phyloP scores from a whole-genome alignment of 2,329 filamentous ascomycete species.

The Hansfordia pulvinata region DNA sequence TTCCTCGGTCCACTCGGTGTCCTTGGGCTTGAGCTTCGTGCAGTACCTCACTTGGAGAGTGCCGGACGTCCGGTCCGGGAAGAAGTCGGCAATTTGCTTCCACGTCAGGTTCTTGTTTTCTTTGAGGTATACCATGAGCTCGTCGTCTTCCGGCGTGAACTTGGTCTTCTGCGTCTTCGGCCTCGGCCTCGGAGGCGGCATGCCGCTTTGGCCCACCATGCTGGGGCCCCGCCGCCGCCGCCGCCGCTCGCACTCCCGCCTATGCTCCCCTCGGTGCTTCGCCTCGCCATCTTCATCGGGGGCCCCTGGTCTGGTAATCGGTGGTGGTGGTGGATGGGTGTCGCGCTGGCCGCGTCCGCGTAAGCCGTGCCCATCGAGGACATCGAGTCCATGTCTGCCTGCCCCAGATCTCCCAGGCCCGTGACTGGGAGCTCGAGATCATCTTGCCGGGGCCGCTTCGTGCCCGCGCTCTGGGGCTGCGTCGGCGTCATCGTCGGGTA shows the following conservation, averaged over 20 bases:
- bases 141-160: conserved; percentile 86
- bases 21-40: conserved; percentile 89
- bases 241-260: conserved; percentile 21
- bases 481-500: conserved; percentile 34
- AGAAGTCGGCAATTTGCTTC: conserved; percentile 97
- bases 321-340: conserved; percentile 66
- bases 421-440: conserved; percentile 42
- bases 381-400: conserved; percentile 40
- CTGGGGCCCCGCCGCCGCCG: conserved; percentile 54
- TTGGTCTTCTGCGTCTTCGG: conserved; percentile 84
- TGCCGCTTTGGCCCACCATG: conserved; percentile 74
- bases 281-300: conserved; percentile 52
- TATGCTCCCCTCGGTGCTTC: conserved; percentile 35
- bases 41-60: conserved; percentile 91
- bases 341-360: conserved; percentile 28
- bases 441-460: conserved; percentile 42
- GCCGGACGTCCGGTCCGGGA: conserved; percentile 78
- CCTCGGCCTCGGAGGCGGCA: conserved; percentile 69
- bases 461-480: conserved; percentile 17
- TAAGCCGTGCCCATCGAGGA: conserved; percentile 38
- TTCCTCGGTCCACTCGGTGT: conserved; percentile 85
- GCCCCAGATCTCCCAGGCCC: conserved; percentile 36
- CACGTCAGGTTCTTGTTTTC: conserved; percentile 91
- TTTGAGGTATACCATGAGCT: conserved; percentile 76
- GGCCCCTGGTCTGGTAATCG: conserved; percentile 62